Percentiles rank a stretch among this genome's conserved stretches.
phyloP scores from a whole-genome alignment of 2,329 filamentous ascomycete species.

The Penicillium corylophilum region DNA sequence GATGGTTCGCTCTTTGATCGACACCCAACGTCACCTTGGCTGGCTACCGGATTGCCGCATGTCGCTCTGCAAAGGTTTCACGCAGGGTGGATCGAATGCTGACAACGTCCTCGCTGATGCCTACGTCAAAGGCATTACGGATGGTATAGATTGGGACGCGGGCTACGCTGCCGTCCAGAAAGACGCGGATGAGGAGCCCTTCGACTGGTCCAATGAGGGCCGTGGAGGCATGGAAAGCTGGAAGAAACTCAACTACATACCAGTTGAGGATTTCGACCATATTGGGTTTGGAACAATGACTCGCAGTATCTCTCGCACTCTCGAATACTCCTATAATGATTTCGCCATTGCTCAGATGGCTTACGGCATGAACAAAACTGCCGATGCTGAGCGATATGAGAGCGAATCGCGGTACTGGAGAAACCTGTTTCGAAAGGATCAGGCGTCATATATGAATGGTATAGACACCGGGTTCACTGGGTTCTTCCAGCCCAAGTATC shows the following conservation, averaged over 20 bases:
- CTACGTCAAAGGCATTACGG: constrained; percentile 63
- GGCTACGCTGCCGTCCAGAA: constrained; percentile 68
- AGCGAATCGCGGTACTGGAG: constrained; percentile 63
- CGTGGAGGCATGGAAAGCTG: constrained; percentile 69
- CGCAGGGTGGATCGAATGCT: constrained; percentile 71
- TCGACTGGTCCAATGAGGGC: constrained; percentile 67
- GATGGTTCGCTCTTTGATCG: constrained; percentile 69
- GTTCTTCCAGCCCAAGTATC: constrained; percentile 68
- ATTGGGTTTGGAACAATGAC: constrained; percentile 68
- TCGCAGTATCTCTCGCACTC: constrained; percentile 66
- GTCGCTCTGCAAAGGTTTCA: constrained; percentile 68
- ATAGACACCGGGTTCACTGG: constrained; percentile 66
- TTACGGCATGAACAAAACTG: constrained; percentile 53
- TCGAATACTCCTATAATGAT: constrained; percentile 77
- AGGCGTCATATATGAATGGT: constrained; percentile 57
- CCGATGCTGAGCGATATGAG: constrained; percentile 60
- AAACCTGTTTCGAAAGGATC: constrained; percentile 64
- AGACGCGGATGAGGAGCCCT: constrained; percentile 68
- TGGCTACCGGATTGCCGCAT: constrained; percentile 74
- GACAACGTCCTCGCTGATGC: constrained; percentile 67
- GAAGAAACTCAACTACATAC: constrained; percentile 69
- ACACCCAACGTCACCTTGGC: constrained; percentile 67
- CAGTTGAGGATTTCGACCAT: constrained; percentile 66
- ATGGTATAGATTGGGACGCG: constrained; percentile 64
- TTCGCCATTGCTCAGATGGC: constrained; percentile 66